Conservation (phyloP, 2,329 filamentous ascomycete genomes). For the Fusarium sp. region DNA sequence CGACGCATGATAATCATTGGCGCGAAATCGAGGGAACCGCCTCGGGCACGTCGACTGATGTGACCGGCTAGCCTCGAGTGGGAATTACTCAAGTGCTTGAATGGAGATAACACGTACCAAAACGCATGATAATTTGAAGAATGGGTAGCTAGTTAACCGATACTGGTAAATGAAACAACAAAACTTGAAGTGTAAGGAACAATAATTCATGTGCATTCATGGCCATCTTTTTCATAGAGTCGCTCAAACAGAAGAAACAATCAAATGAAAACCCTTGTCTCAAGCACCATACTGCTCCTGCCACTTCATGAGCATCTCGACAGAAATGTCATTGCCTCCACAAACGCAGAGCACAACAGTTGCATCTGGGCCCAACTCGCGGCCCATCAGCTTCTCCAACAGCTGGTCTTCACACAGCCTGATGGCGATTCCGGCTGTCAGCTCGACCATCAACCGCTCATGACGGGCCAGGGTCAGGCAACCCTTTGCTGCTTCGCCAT, state of each 20-base stretch:
- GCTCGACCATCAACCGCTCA: conserved; percentile 46
- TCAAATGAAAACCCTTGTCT: neutral
- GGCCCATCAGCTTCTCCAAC: conserved; percentile 27
- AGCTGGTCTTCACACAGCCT: conserved; percentile 44
- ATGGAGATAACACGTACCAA: neutral
- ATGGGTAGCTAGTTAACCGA: neutral
- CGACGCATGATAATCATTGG: neutral
- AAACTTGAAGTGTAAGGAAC: neutral
- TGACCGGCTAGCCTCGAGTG: neutral
- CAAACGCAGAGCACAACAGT: conserved; percentile 48
- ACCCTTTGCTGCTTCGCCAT: conserved; percentile 44
- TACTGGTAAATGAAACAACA: fast-evolving
- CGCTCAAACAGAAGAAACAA: neutral
- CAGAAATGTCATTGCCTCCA: conserved; percentile 49
- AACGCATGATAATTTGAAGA: neutral
- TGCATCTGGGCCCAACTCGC: conserved; percentile 39
- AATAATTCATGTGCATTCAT: neutral
- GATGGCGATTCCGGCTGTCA: conserved; percentile 46
- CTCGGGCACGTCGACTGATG: neutral
- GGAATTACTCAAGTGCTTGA: neutral
- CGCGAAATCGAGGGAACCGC: neutral
- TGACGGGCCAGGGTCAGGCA: conserved; percentile 46
- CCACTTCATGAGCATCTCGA: conserved; percentile 46
- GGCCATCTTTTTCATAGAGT: neutral
- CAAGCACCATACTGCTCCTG: conserved; percentile 32